Conservation (phyloP, 225 moss, liverwort and hornwort species). For the Antitrichia curtipendula region DNA sequence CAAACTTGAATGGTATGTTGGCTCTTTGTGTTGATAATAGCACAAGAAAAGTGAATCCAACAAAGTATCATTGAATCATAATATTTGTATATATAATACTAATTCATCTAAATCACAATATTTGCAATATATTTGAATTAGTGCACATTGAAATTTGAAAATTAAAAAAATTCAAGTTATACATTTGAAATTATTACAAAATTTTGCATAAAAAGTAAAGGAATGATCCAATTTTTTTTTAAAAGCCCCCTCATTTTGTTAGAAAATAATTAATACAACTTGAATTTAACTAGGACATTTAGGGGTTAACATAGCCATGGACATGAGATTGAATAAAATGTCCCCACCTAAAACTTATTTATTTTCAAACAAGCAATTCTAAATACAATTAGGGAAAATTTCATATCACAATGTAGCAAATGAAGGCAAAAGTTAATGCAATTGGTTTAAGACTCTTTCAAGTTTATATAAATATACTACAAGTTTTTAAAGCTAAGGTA, state of each 20-base stretch:
- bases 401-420: background rate
- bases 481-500: background rate
- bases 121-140: background rate
- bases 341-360: rapidly evolving
- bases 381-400: rapidly evolving
- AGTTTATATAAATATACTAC: background rate
- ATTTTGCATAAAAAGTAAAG: background rate
- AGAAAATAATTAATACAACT: background rate
- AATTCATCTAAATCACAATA: background rate
- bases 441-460: background rate
- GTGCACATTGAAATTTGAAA: background rate
- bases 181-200: background rate
- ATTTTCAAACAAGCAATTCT: background rate
- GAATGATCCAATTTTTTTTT: background rate
- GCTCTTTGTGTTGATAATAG: background rate
- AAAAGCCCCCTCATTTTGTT: background rate
- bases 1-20: background rate
- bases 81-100: no score
- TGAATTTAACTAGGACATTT: background rate
- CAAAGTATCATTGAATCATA: background rate
- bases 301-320: no score
- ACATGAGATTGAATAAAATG: background rate
- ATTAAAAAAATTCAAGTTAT: background rate
- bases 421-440: background rate
- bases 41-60: background rate